Evolutionary conservation across 1,284 basidiomycete genomes (phyloP).

Genomic region (Ustilago hordei): DNA sequence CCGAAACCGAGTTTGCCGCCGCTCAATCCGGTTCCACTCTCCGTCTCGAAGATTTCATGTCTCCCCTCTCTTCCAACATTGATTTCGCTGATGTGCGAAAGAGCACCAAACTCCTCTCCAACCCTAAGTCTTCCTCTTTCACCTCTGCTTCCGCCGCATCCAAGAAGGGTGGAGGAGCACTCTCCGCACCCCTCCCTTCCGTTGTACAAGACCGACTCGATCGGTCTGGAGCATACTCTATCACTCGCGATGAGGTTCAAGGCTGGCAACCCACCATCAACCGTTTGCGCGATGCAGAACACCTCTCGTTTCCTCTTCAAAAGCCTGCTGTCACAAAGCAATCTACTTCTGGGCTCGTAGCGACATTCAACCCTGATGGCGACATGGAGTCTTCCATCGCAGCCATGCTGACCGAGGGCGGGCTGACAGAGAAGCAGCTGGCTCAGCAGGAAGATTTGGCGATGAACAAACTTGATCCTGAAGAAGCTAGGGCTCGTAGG

Average conservation of each 20-base stretch:
- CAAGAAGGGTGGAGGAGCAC: conserved; percentile 74
- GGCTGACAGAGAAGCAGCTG: conserved; percentile 76
- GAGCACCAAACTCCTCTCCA: conserved; percentile 49
- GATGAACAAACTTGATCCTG: conserved; percentile 82
- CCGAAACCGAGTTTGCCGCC: conserved; percentile 74
- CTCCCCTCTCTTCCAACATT: conserved; percentile 73
- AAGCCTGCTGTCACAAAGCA: conserved; percentile 71
- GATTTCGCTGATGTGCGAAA: conserved; percentile 53
- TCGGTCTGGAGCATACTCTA: conserved; percentile 91
- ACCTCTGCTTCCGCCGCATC: conserved; percentile 73
- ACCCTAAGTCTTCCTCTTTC: conserved; percentile 4
- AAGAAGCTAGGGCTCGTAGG: conserved; percentile 84
- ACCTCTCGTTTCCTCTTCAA: conserved; percentile 91
- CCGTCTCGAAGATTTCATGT: conserved; percentile 79
- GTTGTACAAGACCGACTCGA: conserved; percentile 89
- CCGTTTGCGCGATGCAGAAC: conserved; percentile 78
- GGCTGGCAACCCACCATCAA: conserved; percentile 91
- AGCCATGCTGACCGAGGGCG: conserved; percentile 66
- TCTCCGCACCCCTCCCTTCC: conserved; percentile 87
- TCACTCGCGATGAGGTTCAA: conserved; percentile 89
- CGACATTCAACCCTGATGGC: conserved; percentile 72
- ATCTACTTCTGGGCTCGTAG: conserved; percentile 79
- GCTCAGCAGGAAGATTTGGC: conserved; percentile 81
- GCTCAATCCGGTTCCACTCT: conserved; percentile 36
- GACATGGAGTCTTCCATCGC: conserved; percentile 64